Percentiles rank a stretch among this genome's conserved stretches.
phyloP scores from a whole-genome alignment of 176 grass and related monocot genomes.

The Otatea glauca region DNA sequence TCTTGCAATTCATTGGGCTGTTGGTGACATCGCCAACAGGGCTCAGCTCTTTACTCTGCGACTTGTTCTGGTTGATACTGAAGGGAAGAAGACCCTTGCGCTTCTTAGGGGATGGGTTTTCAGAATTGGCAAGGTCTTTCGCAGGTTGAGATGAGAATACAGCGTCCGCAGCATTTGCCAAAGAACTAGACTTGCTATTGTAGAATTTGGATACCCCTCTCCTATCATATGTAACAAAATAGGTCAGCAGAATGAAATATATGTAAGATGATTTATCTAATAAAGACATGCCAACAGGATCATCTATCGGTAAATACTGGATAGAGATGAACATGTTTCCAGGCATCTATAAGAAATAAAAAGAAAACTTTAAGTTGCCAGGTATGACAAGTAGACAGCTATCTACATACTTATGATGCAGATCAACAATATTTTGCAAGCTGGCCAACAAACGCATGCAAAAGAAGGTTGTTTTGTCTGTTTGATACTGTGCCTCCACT shows the following conservation, averaged over 20 bases:
- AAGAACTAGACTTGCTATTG: slow-evolving; percentile 52
- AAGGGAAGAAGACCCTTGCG: slow-evolving; percentile 69
- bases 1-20: slow-evolving; percentile 40
- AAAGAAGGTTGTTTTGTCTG: not conserved
- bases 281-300: not conserved
- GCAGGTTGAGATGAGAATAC: slow-evolving; percentile 39
- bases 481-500: not conserved
- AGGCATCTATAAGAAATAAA: not conserved
- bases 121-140: slow-evolving; percentile 53
- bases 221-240: slow-evolving; percentile 38
- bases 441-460: not conserved
- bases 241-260: slow-evolving; percentile 22
- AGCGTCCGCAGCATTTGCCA: slow-evolving; percentile 31
- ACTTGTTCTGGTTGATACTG: slow-evolving; percentile 43
- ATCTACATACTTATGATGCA: not conserved
- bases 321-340: not conserved
- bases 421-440: not conserved
- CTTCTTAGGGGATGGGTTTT: slow-evolving; percentile 61
- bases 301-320: not conserved
- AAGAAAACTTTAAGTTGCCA: not conserved
- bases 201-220: slow-evolving; percentile 53
- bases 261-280: not conserved
- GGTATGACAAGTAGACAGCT: not conserved
- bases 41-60: slow-evolving; percentile 39
- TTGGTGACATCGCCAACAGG: slow-evolving; percentile 31